These are phyloP conservation scores for Anethum foeniculum DNA, from an alignment of 140 eudicot genomes.

Conservation along the genomic window DNA sequence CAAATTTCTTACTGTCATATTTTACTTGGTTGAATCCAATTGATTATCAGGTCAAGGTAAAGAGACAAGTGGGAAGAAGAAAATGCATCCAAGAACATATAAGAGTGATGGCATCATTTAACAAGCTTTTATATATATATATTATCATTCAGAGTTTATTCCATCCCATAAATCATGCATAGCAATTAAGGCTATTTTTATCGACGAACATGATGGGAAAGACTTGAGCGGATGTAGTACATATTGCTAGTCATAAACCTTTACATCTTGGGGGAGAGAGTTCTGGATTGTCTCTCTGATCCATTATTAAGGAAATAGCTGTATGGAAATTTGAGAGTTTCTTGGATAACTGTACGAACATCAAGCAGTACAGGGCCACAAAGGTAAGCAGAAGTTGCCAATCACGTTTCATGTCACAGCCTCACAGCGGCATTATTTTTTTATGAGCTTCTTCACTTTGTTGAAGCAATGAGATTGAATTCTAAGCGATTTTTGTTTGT, in stretches of 20 bases:
- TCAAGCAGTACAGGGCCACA: too few relatives aligned
- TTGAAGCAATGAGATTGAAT: conserved; percentile 50
- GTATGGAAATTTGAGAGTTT: too few relatives aligned
- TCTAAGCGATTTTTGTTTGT: conserved; percentile 74
- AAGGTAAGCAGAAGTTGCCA: conserved; percentile 26
- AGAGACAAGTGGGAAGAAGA: not conserved
- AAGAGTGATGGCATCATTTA: not conserved
- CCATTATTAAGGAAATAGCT: too few relatives aligned
- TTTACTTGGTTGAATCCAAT: not conserved
- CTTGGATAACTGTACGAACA: too few relatives aligned
- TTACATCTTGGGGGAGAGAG: too few relatives aligned
- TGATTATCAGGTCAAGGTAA: not conserved
- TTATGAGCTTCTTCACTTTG: conserved; percentile 74
- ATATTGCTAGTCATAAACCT: too few relatives aligned
- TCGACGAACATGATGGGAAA: not conserved
- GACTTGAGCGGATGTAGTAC: too few relatives aligned
- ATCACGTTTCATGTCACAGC: conserved; percentile 62
- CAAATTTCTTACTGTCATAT: not conserved
- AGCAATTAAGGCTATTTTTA: not conserved
- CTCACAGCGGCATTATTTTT: too few relatives aligned
- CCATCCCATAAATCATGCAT: not conserved
- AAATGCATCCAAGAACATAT: not conserved
- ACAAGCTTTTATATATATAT: not conserved
- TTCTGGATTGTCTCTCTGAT: too few relatives aligned
- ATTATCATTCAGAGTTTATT: not conserved